Conservation (phyloP, 352 stramenopile genomes). For the Pythium sp. region DNA sequence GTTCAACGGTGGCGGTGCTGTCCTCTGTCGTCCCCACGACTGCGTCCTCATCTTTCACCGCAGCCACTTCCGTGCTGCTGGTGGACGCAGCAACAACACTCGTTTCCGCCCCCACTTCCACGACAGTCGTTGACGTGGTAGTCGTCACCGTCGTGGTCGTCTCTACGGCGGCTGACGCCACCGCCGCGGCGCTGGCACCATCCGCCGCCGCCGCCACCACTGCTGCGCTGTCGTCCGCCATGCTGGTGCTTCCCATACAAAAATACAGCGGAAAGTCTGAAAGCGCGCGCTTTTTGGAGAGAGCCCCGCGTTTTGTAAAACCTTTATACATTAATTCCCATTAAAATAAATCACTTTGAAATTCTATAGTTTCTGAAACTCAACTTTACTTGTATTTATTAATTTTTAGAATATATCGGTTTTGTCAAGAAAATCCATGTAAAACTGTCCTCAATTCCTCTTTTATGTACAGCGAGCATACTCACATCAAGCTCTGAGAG, state of each 20-base stretch:
- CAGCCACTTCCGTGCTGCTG: not conserved
- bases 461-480: no score
- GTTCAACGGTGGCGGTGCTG: not conserved
- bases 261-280: not conserved
- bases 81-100: not conserved
- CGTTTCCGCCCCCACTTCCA: not conserved
- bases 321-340: no score
- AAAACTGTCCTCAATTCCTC: no score
- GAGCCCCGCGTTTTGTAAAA: no score
- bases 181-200: not conserved
- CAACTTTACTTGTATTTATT: no score
- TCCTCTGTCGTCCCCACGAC: not conserved
- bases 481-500: no score
- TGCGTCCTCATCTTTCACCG: not conserved
- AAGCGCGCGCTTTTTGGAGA: no score
- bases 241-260: slow-evolving; percentile 11
- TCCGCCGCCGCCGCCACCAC: not conserved
- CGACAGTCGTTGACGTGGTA: not conserved
- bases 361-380: no score
- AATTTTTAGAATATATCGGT: no score
- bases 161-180: not conserved
- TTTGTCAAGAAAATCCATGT: no score
- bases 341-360: no score
- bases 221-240: not conserved
- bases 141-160: not conserved